Evolutionary conservation across 2,329 filamentous ascomycete genomes (phyloP), one percentile per base, ranked within the genome.

Genomic region (Fusarium ramigenum): DNA sequence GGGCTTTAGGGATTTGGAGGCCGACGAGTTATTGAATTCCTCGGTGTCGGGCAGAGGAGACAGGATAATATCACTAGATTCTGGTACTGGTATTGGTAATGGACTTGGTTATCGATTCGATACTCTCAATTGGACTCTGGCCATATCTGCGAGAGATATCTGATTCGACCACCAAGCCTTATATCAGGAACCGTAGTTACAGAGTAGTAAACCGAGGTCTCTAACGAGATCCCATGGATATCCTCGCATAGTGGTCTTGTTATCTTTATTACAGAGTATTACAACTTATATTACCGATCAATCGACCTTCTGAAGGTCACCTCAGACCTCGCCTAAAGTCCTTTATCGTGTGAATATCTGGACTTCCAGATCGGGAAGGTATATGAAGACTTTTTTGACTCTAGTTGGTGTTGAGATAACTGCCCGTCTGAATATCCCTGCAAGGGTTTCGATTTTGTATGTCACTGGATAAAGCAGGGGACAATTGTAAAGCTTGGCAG

Each of bases 361-460:
- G 28, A 56, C 40, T 44, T 44, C 70, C 67, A 28, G 11, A 69
- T 65, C 30, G 30, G 71, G 71, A 74, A 74, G 71, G 71, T 69
- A 64, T 69, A 52, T 32, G 44, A 67, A 57, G 37, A 61, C 28
- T 52, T 28, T 32, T 32, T 58, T 37, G 10, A 34, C 46, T 65
- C 37, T 23, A 40, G 44, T 46, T 64, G 25, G 61, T 58, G 47
- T 44, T 56, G 54, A 42, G 28, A 69, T 63, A 58, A 28, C 23
- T 59, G 57, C 60, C 65, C 54, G 30, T 56, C 11, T 15, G 53
- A 43, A 18, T 50, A 73, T 30, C 59, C 39, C 37, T 59, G 66
- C 21, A 54, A 53, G 30, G 42, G 16, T 37, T 43, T 52, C 9
- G 49, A 46, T 34, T 66, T 25, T 56, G 34, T 28, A 69, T 63